Percentiles rank a stretch among this genome's conserved stretches.
Evolutionary conservation across 176 grass and related monocot species (phyloP).

Genomic region (Aegilops umbellulata): DNA sequence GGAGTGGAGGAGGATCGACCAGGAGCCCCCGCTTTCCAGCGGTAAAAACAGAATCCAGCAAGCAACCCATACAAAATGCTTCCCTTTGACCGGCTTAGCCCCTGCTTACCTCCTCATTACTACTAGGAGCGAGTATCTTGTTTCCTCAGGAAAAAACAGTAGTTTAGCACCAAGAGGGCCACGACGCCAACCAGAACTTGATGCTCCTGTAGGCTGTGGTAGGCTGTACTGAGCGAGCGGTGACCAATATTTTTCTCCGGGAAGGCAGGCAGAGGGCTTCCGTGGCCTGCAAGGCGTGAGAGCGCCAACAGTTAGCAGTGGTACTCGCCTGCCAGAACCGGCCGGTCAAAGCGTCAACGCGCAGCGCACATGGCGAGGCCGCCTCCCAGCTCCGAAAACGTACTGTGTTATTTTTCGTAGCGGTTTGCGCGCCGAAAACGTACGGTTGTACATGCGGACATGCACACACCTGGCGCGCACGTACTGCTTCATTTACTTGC

Average conservation of each 20-base stretch:
- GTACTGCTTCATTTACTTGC: not conserved
- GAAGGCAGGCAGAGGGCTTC: not conserved
- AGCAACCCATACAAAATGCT: not conserved
- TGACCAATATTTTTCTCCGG: not conserved
- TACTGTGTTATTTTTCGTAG: not conserved
- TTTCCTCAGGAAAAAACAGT: not conserved
- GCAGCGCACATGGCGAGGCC: slow-evolving; percentile 11
- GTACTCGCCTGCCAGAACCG: not conserved
- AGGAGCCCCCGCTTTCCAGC: not conserved
- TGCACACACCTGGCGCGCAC: not conserved
- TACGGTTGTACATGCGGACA: not conserved
- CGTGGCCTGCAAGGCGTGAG: no score
- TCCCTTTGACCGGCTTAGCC: slow-evolving; percentile 3
- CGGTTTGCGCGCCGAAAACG: not conserved
- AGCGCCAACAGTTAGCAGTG: not conserved
- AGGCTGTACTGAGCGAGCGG: not conserved
- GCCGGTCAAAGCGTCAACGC: not conserved
- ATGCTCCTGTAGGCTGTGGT: not conserved
- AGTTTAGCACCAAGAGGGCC: not conserved
- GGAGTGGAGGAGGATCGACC: not conserved
- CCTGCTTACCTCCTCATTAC: not conserved
- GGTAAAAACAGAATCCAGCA: not conserved
- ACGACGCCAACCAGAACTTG: not conserved
- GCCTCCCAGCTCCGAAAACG: no score
- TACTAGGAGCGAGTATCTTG: not conserved